Percentiles rank a stretch among this genome's conserved stretches.
phyloP scores from a whole-genome alignment of 2,329 filamentous ascomycete genomes.

The Penicillium sp. region DNA sequence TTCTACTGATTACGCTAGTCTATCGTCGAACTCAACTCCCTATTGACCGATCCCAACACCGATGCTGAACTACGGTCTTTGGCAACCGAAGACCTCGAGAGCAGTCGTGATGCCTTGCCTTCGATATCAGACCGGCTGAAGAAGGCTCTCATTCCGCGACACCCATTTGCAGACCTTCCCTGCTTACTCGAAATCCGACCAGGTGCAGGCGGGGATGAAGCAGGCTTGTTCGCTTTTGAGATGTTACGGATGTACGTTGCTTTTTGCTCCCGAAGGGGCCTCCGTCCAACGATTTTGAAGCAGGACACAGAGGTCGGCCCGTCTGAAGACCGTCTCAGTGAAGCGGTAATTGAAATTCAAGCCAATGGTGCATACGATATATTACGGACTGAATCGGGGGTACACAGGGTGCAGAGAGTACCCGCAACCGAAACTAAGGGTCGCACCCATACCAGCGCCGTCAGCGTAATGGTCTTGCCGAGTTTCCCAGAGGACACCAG shows the following conservation, averaged over 20 bases:
- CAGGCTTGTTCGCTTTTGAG: slow-evolving; percentile 82
- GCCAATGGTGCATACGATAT: slow-evolving; percentile 73
- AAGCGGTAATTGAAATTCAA: slow-evolving; percentile 83
- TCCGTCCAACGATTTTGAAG: slow-evolving; percentile 69
- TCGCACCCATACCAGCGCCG: slow-evolving; percentile 88
- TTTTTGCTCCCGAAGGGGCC: slow-evolving; percentile 68
- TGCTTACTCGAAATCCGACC: slow-evolving; percentile 91
- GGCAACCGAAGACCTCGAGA: slow-evolving; percentile 66
- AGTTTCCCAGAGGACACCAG: slow-evolving; percentile 62
- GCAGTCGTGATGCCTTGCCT: slow-evolving; percentile 61
- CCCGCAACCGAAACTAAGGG: slow-evolving; percentile 89
- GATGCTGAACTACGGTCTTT: slow-evolving; percentile 59
- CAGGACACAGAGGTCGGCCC: slow-evolving; percentile 70
- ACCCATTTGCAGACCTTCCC: slow-evolving; percentile 85
- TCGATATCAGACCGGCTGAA: slow-evolving; percentile 67
- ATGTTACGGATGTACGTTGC: slow-evolving; percentile 85
- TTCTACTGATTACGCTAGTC: slow-evolving; percentile 36
- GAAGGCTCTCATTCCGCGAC: slow-evolving; percentile 74
- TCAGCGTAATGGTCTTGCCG: slow-evolving; percentile 87
- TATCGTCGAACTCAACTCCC: slow-evolving; percentile 66
- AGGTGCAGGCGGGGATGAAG: slow-evolving; percentile 87
- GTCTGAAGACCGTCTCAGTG: slow-evolving; percentile 69
- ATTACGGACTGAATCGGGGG: slow-evolving; percentile 84
- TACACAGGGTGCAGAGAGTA: slow-evolving; percentile 91
- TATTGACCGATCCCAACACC: slow-evolving; percentile 66